Conservation (phyloP, 805 yeast genomes). For the Ogataea sp. region DNA sequence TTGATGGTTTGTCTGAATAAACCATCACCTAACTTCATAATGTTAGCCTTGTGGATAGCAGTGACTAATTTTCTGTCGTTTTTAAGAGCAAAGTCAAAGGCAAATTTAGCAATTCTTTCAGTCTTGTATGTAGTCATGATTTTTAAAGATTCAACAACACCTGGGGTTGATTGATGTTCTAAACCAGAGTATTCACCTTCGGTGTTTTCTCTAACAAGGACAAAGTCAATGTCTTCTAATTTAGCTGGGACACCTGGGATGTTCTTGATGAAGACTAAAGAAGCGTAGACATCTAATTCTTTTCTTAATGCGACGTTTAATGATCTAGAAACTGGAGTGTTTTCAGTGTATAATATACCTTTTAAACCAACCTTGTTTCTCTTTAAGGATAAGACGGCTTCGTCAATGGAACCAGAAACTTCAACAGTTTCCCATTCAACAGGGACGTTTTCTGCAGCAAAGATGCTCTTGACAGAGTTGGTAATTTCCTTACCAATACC, state of each 20-base stretch:
- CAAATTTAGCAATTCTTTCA: conserved; percentile 96
- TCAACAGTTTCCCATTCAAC: conserved; percentile 87
- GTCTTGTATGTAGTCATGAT: conserved; percentile 91
- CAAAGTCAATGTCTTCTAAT: conserved; percentile 83
- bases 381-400: conserved; percentile 84
- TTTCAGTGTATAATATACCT: conserved; percentile 91
- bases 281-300: conserved; percentile 92
- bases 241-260: conserved; percentile 91
- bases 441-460: conserved; percentile 81
- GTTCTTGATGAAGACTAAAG: conserved; percentile 87
- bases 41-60: conserved; percentile 98
- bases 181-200: conserved; percentile 98
- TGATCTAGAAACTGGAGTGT: conserved; percentile 69
- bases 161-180: conserved; percentile 96
- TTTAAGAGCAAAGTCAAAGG: conserved; percentile 89
- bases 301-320: conserved; percentile 95
- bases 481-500: conserved; percentile 97
- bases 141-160: conserved; percentile 94
- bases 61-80: conserved; percentile 90
- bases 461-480: conserved; percentile 85
- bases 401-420: conserved; percentile 59
- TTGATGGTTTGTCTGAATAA: conserved; percentile 90
- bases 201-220: conserved; percentile 95
- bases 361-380: conserved; percentile 96
- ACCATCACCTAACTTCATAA: conserved; percentile 98